A percentile compares a stretch with the other conserved stretches of the same genome.
These are phyloP conservation scores for Scheffersomyces stambukii DNA, from an alignment of 1,139 yeast species.

Conservation along the genomic window DNA sequence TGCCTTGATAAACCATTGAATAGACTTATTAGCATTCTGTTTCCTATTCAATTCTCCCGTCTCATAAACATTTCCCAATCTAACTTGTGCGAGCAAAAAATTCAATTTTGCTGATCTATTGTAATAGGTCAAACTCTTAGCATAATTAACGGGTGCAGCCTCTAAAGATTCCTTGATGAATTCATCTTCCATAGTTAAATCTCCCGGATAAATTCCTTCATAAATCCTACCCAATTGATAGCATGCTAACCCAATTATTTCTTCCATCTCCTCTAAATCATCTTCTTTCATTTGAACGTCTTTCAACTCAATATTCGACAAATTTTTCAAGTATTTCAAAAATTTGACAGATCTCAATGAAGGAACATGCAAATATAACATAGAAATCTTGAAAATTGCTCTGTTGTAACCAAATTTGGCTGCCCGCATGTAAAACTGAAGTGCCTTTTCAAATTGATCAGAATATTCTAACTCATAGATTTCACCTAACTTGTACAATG, in stretches of 20 bases:
- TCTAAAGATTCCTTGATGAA: conserved; percentile 33
- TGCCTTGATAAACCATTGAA: conserved; percentile 88
- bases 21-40: conserved; percentile 66
- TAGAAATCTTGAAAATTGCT: conserved; percentile 41
- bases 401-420: conserved; percentile 43
- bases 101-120: conserved; percentile 73
- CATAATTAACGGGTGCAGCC: conserved; percentile 45
- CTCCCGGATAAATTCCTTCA: conserved; percentile 60
- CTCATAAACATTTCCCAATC: conserved; percentile 84
- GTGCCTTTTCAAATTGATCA: conserved; percentile 29
- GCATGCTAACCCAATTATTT: conserved; percentile 40
- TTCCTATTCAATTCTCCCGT: conserved; percentile 71
- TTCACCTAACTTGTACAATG: conserved; percentile 40
- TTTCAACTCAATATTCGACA: conserved; percentile 33
- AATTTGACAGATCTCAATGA: conserved; percentile 32
- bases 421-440: conserved; percentile 33
- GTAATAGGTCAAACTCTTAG: conserved; percentile 65
- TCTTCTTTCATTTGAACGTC: conserved; percentile 35
- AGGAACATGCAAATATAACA: conserved; percentile 35
- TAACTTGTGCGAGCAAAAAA: conserved; percentile 79
- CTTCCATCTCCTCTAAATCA: conserved; percentile 40
- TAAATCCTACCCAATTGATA: conserved; percentile 63
- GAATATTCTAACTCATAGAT: conserved; percentile 32
- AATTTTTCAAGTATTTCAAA: conserved; percentile 34
- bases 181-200: conserved; percentile 32